Percentiles rank a stretch among this genome's conserved stretches.
Evolutionary conservation across 2,329 filamentous ascomycete species (phyloP).

Genomic region (Sclerotinia trifoliorum): DNA sequence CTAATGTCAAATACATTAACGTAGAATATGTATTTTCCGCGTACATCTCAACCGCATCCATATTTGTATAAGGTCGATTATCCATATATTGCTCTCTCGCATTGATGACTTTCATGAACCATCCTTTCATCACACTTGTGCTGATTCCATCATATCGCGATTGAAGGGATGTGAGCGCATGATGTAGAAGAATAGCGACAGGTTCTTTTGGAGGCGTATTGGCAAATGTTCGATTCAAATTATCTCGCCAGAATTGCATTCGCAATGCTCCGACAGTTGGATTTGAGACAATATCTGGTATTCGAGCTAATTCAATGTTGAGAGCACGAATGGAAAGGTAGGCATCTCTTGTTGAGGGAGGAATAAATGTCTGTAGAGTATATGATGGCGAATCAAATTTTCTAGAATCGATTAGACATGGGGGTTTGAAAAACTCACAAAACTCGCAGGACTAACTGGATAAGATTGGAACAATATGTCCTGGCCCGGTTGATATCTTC

Average conservation of each 20-base stretch:
- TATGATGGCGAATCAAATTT: conserved; percentile 88
- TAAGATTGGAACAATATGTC: conserved; percentile 40
- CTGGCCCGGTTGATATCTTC: conserved; percentile 39
- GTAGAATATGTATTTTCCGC: conserved; percentile 95
- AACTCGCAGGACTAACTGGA: conserved; percentile 35
- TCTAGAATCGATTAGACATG: conserved; percentile 48
- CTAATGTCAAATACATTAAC: conserved; percentile 82
- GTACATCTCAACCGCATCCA: conserved; percentile 78
- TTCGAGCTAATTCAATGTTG: conserved; percentile 86
- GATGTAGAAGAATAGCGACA: conserved; percentile 78
- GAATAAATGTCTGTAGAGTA: conserved; percentile 81
- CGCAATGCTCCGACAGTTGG: conserved; percentile 85
- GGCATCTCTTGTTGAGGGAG: conserved; percentile 69
- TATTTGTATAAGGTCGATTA: conserved; percentile 74
- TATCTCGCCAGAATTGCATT: conserved; percentile 93
- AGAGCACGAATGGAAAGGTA: conserved; percentile 90
- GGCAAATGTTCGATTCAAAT: conserved; percentile 73
- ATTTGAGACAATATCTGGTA: conserved; percentile 86
- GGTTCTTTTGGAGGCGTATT: conserved; percentile 84
- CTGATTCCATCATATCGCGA: conserved; percentile 43
- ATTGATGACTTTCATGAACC: conserved; percentile 74
- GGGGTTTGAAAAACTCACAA: conserved; percentile 2
- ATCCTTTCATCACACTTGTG: conserved; percentile 58
- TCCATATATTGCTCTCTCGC: conserved; percentile 80
- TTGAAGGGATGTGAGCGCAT: conserved; percentile 64